Conservation (phyloP, 208 protist species). For the Wallacemonas sp. region DNA sequence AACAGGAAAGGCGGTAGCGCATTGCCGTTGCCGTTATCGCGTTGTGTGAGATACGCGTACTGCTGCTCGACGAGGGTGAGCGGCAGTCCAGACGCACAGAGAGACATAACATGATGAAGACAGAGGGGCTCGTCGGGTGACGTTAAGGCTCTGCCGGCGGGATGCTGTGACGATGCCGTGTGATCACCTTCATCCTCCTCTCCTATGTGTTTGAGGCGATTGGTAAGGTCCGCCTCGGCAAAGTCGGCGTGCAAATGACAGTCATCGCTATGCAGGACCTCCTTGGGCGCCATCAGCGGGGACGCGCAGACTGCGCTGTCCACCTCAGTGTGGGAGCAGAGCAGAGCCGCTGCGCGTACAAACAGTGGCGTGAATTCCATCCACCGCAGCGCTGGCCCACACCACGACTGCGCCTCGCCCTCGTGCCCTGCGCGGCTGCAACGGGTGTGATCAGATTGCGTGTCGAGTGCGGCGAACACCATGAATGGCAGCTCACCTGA, state of each 20-base stretch:
- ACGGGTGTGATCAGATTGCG: not conserved
- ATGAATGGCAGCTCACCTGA: slow-evolving; percentile 8
- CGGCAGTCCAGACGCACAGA: not conserved
- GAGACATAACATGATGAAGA: not conserved
- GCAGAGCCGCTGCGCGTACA: not conserved
- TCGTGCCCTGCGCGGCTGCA: not conserved
- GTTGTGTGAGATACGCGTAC: not conserved
- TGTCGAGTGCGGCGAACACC: slow-evolving; percentile 9
- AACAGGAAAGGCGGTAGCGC: not conserved
- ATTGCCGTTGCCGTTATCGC: not conserved
- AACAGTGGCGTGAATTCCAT: slow-evolving; percentile 3
- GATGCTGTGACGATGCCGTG: too few species aligned
- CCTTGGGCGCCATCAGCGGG: too few species aligned
- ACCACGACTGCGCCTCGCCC: not conserved
- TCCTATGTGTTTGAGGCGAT: too few species aligned
- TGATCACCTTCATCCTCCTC: too few species aligned
- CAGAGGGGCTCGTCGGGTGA: not conserved
- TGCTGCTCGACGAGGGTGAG: slow-evolving; percentile 3
- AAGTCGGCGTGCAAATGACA: not conserved
- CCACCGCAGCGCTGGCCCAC: not conserved
- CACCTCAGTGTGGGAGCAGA: not conserved
- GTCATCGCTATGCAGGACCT: not conserved
- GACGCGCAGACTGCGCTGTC: too few species aligned
- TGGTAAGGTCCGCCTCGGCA: not conserved
- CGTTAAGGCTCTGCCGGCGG: not conserved